phyloP scores from a whole-genome alignment of 495 filamentous ascomycete species.

The Talaromyces stipitatus region DNA sequence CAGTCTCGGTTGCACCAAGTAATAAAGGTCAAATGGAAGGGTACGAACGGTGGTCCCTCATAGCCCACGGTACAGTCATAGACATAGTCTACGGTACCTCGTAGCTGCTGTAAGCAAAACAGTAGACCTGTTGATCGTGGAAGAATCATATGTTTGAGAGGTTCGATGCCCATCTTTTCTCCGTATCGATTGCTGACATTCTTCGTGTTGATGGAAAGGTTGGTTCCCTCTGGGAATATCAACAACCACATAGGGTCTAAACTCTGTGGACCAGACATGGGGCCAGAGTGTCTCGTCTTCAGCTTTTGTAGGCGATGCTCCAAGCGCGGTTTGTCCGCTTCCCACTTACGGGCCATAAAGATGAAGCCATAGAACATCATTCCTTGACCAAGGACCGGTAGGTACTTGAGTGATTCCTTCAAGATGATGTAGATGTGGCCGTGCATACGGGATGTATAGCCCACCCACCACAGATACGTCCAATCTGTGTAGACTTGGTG shows the following conservation, averaged over 20 bases:
- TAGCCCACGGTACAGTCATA: constrained; percentile 66
- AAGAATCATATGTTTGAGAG: constrained; percentile 49
- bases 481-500: constrained; percentile 68
- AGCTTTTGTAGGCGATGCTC: constrained; percentile 53
- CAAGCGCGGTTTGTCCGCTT: constrained; percentile 52
- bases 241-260: constrained; percentile 66
- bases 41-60: constrained; percentile 57
- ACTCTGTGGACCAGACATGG: constrained; percentile 35
- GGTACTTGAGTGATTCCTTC: constrained; percentile 60
- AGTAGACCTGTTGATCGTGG: constrained; percentile 57
- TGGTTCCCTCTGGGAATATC: constrained; percentile 65
- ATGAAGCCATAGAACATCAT: constrained; percentile 67
- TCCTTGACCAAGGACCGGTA: constrained; percentile 54
- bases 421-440: constrained; percentile 64
- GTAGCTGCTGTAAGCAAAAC: constrained; percentile 55
- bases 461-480: constrained; percentile 66
- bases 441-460: constrained; percentile 57
- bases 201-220: constrained; percentile 52
- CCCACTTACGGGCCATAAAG: constrained; percentile 63
- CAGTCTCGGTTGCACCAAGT: constrained; percentile 1
- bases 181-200: constrained; percentile 47
- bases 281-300: constrained; percentile 42
- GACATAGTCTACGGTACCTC: constrained; percentile 54
- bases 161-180: constrained; percentile 42
- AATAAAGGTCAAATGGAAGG: not conserved